phyloP scores from a whole-genome alignment of 495 filamentous ascomycete species.

The Aspergillus sparsus region DNA sequence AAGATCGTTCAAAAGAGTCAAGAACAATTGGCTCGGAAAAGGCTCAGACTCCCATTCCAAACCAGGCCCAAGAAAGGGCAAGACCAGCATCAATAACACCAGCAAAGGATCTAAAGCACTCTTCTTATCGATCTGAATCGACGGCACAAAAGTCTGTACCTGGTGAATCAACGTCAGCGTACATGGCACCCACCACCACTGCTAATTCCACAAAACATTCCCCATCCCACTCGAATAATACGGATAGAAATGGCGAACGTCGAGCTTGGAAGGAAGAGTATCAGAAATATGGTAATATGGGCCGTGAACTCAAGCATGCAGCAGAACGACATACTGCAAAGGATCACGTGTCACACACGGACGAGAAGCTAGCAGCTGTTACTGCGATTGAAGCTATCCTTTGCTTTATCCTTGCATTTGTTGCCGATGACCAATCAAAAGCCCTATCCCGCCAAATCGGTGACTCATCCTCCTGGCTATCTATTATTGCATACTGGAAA shows the following conservation, averaged over 20 bases:
- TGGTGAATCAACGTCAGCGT: conserved; percentile 18
- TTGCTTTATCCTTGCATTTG: conserved; percentile 52
- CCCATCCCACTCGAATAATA: conserved; percentile 31
- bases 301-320: conserved; percentile 52
- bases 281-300: conserved; percentile 42
- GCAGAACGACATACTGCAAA: conserved; percentile 43
- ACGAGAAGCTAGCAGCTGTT: conserved; percentile 46
- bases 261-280: conserved; percentile 50
- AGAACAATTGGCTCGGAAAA: conserved; percentile 30
- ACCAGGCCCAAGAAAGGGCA: conserved; percentile 26
- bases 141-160: conserved; percentile 30
- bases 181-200: conserved; percentile 9
- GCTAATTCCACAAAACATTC: conserved; percentile 26
- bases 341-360: conserved; percentile 29
- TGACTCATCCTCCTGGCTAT: conserved; percentile 49
- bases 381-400: conserved; percentile 51
- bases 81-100: conserved; percentile 34
- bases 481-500: conserved; percentile 51
- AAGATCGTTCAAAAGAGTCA: conserved; percentile 26
- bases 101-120: conserved; percentile 34
- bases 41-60: conserved; percentile 27
- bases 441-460: conserved; percentile 35
- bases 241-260: conserved; percentile 38
- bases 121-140: conserved; percentile 27
- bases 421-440: conserved; percentile 47